A percentile compares a stretch with the other conserved stretches of the same genome.
Conservation (phyloP, 2,329 filamentous ascomycete species). For the Microcyclosporella mali region DNA sequence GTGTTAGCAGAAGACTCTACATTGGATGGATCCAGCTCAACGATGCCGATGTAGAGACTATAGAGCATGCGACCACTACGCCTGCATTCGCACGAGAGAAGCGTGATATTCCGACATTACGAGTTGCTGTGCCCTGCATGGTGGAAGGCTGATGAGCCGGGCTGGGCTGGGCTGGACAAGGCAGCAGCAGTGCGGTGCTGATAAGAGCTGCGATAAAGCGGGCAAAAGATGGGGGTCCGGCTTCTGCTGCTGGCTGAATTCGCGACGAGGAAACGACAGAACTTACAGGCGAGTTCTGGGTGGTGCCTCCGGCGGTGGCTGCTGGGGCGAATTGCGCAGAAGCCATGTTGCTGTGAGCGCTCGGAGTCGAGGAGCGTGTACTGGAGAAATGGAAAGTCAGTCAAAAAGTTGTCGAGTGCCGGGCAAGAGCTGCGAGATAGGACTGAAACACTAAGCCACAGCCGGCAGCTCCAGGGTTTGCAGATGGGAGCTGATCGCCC, state of each 20-base stretch:
- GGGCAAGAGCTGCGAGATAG: background rate
- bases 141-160: background rate
- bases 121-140: background rate
- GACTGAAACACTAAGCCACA: too few relatives aligned
- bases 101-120: too few relatives aligned
- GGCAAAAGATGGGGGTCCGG: too few relatives aligned
- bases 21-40: background rate
- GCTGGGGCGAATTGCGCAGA: slow-evolving; percentile 58
- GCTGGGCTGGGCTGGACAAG: slow-evolving; percentile 1
- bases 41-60: background rate
- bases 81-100: background rate
- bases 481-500: too few relatives aligned
- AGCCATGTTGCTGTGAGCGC: slow-evolving; percentile 18
- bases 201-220: too few relatives aligned
- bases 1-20: too few relatives aligned
- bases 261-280: background rate
- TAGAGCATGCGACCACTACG: background rate
- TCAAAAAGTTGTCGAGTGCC: background rate
- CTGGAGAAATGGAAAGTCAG: slow-evolving; percentile 10
- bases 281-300: slow-evolving; percentile 54
- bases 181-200: too few relatives aligned
- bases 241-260: too few relatives aligned
- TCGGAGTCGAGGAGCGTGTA: slow-evolving; percentile 24
- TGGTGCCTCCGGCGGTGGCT: slow-evolving; percentile 54
- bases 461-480: too few relatives aligned